Base-by-base conservation (phyloP, 257 asterid genomes). In the Ophiorrhiza pumila region DNA sequence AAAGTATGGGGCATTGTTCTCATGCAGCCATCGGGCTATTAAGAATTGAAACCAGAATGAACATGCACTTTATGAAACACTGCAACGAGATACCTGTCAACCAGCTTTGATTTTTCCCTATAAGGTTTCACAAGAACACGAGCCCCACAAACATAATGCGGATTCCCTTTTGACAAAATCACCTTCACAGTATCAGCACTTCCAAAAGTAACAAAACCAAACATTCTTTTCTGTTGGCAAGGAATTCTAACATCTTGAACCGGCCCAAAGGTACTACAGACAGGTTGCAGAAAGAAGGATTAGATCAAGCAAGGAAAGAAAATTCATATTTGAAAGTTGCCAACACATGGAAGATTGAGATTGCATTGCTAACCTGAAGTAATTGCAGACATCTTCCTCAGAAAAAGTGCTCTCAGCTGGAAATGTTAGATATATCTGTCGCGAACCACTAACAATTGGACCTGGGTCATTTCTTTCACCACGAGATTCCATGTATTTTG, bases 221-320 rank as follows among this genome's bases (percentile, higher is more conserved):
- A 93, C 98, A 89, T 93, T 67, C 98, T 86, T 75, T 84, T 86
- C 84, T 82, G 91, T 85, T 91, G 98, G 79, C 87, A 85, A 4
- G 98, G 98, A 58, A 93, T 91, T 82, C 98, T 82, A 71, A 93
- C 98, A 77, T 93, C 98, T 79, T 91, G 89, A 77, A 93, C 98
- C 5, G 79, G 81, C 35, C 98, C 98, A 83, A 82, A 93, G 42
- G 91, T 86, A 58, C 98, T 91, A 71, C 69, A 82, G 41, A 67
- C 22, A 25, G 56, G 58, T 57, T 74, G 45, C 76, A 57, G n/a
- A 32, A 42, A 68, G 43, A 42, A 68, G 43, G 55, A 53, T 77
- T 46, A 75, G 64, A 65, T 17, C 45, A 71, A 66, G 23, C 52
- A 58, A 65, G 23, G 56, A n/a, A 39, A 23, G 4, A 20, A 34